Evolutionary conservation across 306 rosid genomes (phyloP).

Genomic region (Prunus armeniaca): DNA sequence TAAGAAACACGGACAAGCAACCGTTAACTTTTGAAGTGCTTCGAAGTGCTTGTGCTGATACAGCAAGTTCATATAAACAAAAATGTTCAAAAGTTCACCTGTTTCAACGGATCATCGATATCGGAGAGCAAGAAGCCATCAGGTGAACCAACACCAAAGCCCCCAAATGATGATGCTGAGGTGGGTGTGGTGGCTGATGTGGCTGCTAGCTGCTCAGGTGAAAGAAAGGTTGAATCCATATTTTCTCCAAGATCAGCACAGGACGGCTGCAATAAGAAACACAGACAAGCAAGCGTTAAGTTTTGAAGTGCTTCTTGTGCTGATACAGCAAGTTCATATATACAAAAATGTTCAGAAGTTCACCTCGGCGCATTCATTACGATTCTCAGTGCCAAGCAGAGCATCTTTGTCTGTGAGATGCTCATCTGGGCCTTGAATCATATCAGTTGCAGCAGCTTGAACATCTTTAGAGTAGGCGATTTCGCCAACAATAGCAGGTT

Average conservation of each 20-base stretch:
- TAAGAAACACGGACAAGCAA: background rate
- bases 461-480: conserved; percentile 1
- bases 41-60: background rate
- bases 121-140: accelerated
- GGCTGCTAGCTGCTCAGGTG: background rate
- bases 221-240: background rate
- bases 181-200: background rate
- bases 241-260: background rate
- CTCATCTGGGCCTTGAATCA: conserved; percentile 8
- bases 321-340: background rate
- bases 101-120: too few species aligned
- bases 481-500: conserved; percentile 13
- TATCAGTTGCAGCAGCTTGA: background rate
- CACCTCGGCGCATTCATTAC: conserved; percentile 15
- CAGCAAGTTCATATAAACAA: too few species aligned
- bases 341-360: background rate
- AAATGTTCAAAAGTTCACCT: too few species aligned
- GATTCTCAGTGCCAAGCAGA: background rate
- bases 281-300: background rate
- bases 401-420: background rate
- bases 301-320: background rate
- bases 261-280: too few species aligned
- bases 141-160: too few species aligned
- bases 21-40: background rate
- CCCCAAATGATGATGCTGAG: background rate